phyloP scores from a whole-genome alignment of 2,329 filamentous ascomycete genomes.

The Aspergillus fumigatiaffinis region DNA sequence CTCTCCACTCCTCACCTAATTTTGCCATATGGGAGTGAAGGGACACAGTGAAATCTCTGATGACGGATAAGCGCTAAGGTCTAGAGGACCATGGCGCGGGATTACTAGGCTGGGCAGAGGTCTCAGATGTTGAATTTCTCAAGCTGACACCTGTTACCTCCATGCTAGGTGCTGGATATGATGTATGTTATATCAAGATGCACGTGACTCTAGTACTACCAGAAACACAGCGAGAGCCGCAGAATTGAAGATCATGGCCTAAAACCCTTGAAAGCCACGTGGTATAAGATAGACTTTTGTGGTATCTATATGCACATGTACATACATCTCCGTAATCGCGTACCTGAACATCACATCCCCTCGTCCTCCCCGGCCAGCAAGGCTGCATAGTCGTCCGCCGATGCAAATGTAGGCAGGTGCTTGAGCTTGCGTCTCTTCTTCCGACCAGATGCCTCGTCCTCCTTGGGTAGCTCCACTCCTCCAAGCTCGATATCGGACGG shows the following conservation, averaged over 20 bases:
- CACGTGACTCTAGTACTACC: background rate
- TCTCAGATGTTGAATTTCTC: background rate
- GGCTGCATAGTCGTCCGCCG: slow-evolving; percentile 86
- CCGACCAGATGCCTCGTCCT: slow-evolving; percentile 39
- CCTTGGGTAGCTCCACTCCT: slow-evolving; percentile 41
- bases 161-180: background rate
- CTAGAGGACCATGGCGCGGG: background rate
- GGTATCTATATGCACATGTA: slow-evolving; percentile 13
- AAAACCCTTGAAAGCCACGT: background rate
- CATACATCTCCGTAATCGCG: slow-evolving; percentile 1
- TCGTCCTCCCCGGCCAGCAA: slow-evolving; percentile 70
- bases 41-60: background rate
- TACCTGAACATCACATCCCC: slow-evolving; percentile 27
- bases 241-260: background rate
- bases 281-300: slow-evolving; percentile 9
- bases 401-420: slow-evolving; percentile 87
- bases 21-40: background rate
- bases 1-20: too few species aligned
- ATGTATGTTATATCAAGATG: background rate
- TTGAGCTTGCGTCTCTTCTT: slow-evolving; percentile 80
- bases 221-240: background rate
- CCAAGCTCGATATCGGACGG: slow-evolving; percentile 47
- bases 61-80: background rate
- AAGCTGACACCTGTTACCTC: background rate
- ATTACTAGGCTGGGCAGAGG: background rate